Conservation (phyloP, 2,329 filamentous ascomycete genomes). For the Diaporthe ilicicola region DNA sequence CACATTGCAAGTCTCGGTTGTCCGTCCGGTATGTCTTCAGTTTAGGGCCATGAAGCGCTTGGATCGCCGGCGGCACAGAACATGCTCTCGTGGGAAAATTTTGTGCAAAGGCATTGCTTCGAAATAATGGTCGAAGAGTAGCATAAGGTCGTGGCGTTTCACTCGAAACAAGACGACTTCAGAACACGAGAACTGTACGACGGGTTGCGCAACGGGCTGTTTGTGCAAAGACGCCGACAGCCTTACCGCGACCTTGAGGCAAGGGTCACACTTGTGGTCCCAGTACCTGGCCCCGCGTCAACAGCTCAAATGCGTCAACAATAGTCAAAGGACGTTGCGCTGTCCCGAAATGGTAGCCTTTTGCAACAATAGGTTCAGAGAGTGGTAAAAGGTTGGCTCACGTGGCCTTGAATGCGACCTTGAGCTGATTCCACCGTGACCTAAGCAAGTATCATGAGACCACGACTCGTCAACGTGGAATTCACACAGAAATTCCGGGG, state of each 20-base stretch:
- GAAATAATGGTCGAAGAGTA: neutral
- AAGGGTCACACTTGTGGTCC: neutral
- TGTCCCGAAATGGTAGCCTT: neutral
- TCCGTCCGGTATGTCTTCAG: neutral
- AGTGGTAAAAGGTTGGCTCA: neutral
- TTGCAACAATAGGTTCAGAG: neutral
- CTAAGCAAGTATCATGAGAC: conserved; percentile 1
- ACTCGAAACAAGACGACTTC: neutral
- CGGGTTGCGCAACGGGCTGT: neutral
- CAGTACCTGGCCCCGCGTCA: neutral
- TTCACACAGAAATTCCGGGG: neutral
- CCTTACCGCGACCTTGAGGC: neutral
- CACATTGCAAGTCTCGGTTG: neutral
- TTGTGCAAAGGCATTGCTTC: neutral
- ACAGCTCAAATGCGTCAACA: neutral
- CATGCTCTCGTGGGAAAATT: neutral
- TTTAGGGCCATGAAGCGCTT: neutral
- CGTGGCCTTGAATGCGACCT: conserved; percentile 7
- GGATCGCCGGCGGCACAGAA: neutral
- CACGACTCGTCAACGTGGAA: neutral
- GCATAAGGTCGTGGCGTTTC: neutral
- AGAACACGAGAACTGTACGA: neutral
- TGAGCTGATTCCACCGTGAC: conserved; percentile 7
- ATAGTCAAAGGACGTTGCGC: neutral
- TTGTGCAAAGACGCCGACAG: neutral